These are phyloP conservation scores for Trifolium pratense DNA, from an alignment of 306 rosid genomes.

Conservation along the genomic window DNA sequence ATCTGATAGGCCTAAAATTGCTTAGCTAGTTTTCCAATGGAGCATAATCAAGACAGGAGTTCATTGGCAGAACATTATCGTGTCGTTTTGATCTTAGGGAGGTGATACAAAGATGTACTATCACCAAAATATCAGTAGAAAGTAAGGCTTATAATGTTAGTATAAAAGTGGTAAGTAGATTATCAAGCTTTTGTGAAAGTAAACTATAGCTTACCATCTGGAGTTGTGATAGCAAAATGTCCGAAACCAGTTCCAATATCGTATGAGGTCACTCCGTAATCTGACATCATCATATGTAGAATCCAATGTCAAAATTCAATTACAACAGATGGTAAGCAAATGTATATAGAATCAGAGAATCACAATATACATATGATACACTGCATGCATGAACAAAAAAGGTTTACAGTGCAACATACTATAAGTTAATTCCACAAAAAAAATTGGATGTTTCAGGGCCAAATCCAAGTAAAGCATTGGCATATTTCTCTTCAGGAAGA, in stretches of 20 bases:
- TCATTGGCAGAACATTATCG: neutral
- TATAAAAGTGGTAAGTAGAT: conserved; percentile 20
- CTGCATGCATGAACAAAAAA: conserved; percentile 7
- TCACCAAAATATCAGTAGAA: conserved; percentile 16
- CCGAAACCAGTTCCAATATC: conserved; percentile 97
- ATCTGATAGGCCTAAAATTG: conserved; percentile 13
- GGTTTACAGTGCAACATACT: conserved; percentile 58
- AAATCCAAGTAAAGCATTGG: conserved; percentile 92
- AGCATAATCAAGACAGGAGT: conserved; percentile 9
- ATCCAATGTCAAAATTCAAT: conserved; percentile 32
- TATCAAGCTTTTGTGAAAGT: conserved; percentile 1
- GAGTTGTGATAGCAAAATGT: conserved; percentile 85
- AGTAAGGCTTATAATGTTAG: conserved; percentile 26
- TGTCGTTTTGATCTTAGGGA: conserved; percentile 7
- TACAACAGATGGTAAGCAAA: neutral
- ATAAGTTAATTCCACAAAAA: conserved; percentile 87
- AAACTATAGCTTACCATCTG: conserved; percentile 67
- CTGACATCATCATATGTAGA: conserved; percentile 48
- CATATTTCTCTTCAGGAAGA: conserved; percentile 83
- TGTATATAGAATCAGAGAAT: conserved; percentile 9
- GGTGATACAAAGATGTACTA: conserved; percentile 20
- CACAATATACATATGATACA: conserved; percentile 25
- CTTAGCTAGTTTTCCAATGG: conserved; percentile 9
- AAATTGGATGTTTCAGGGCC: conserved; percentile 81
- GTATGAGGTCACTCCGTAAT: conserved; percentile 81